Percentiles rank a stretch among this genome's conserved stretches.
phyloP scores from a whole-genome alignment of 495 filamentous ascomycete genomes.

The Mytilinidion resinicola region DNA sequence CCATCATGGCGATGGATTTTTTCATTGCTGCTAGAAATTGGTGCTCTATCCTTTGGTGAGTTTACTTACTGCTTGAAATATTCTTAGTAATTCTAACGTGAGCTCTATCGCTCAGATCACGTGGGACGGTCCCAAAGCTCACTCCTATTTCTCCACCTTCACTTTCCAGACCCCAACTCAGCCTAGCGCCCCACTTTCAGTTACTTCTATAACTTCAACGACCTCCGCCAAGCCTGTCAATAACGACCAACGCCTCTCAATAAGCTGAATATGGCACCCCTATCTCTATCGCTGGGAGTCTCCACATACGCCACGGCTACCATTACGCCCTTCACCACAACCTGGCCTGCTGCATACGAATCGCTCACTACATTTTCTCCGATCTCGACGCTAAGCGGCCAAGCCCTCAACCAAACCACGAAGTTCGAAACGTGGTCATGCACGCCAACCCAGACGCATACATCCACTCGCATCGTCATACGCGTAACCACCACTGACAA shows the following conservation, averaged over 20 bases:
- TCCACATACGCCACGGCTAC: not conserved
- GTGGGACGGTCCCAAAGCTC: too few species aligned
- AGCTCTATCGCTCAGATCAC: too few species aligned
- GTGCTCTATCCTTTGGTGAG: too few species aligned
- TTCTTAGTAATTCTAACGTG: too few species aligned
- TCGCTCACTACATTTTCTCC: not conserved
- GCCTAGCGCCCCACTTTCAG: not conserved
- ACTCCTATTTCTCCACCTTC: too few species aligned
- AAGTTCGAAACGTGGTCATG: not conserved
- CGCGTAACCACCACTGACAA: not conserved
- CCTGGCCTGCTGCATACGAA: not conserved
- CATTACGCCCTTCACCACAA: not conserved
- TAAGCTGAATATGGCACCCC: not conserved
- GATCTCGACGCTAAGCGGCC: not conserved
- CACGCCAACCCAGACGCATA: not conserved
- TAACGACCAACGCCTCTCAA: not conserved
- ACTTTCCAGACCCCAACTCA: too few species aligned
- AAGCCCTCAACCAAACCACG: not conserved
- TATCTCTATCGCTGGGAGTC: not conserved
- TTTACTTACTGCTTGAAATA: too few species aligned
- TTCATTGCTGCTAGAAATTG: too few species aligned
- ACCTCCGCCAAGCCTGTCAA: not conserved
- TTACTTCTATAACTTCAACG: not conserved
- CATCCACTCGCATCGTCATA: not conserved
- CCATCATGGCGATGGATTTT: too few species aligned